Evolutionary conservation across 2,329 filamentous ascomycete species (phyloP).

Genomic region (Pseudophaeomoniella oleicola): DNA sequence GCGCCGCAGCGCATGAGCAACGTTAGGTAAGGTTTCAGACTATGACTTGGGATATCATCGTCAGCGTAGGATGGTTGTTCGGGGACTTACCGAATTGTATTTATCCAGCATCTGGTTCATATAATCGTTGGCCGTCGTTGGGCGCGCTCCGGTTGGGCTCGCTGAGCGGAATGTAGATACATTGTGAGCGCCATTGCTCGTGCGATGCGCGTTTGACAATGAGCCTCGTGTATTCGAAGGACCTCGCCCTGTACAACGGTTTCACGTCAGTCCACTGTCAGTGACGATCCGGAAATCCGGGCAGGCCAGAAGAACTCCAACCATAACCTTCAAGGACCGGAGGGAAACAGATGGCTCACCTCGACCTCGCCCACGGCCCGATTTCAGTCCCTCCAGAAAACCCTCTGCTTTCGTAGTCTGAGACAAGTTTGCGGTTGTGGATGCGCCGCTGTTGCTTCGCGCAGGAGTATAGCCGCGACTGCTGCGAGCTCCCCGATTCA

Average conservation of each 20-base stretch:
- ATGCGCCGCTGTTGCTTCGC: no score
- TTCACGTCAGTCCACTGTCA: no score
- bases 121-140: conserved; percentile 6
- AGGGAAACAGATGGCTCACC: no score
- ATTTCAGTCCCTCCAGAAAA: conserved; percentile 1
- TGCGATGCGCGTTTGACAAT: conserved; percentile 5
- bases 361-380: conserved; percentile 4
- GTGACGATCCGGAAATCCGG: no score
- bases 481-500: background rate
- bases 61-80: conserved; percentile 8
- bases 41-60: conserved; percentile 7
- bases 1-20: background rate
- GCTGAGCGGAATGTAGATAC: background rate
- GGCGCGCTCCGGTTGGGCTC: background rate
- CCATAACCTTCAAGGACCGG: no score
- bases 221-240: conserved; percentile 4
- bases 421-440: background rate
- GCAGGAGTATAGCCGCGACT: background rate
- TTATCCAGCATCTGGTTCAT: conserved; percentile 6
- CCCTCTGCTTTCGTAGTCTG: conserved; percentile 1
- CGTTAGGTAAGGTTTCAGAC: conserved; percentile 9
- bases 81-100: conserved; percentile 10
- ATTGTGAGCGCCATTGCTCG: background rate
- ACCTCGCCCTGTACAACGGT: no score
- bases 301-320: no score